Conservation (phyloP, 345 rosid genomes). For the Eucalyptus sp. region DNA sequence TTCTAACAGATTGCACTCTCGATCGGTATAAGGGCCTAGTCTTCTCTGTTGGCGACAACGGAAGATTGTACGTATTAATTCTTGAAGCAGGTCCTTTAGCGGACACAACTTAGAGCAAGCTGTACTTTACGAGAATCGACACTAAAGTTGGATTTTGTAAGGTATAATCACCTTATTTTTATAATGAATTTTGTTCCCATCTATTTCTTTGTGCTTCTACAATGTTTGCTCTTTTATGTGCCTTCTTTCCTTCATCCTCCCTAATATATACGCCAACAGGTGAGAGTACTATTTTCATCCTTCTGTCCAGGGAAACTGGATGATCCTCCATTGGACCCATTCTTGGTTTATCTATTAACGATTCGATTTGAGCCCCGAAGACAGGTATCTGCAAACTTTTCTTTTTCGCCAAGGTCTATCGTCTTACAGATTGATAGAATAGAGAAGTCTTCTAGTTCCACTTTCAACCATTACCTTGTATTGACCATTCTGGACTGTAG, state of each 20-base stretch:
- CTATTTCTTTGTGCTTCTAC: not conserved
- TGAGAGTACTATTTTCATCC: slow-evolving; percentile 84
- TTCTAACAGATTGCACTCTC: slow-evolving; percentile 70
- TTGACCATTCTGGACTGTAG: not conserved
- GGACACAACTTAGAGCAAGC: slow-evolving; percentile 73
- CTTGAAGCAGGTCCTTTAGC: slow-evolving; percentile 94
- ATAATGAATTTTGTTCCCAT: not conserved
- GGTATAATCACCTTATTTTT: slow-evolving; percentile 21
- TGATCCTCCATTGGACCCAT: slow-evolving; percentile 90
- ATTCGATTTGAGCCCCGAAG: slow-evolving; percentile 92
- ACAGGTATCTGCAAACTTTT: slow-evolving; percentile 34
- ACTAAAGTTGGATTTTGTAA: slow-evolving; percentile 88
- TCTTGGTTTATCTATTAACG: slow-evolving; percentile 80
- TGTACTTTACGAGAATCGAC: slow-evolving; percentile 69
- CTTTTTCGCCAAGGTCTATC: not conserved
- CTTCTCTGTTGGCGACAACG: slow-evolving; percentile 90
- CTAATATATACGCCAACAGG: slow-evolving; percentile 26
- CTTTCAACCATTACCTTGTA: not conserved
- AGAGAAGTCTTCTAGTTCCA: not conserved
- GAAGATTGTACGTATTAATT: slow-evolving; percentile 77
- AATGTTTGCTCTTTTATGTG: not conserved
- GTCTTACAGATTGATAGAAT: not conserved
- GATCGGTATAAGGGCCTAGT: slow-evolving; percentile 92
- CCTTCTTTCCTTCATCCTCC: not conserved
- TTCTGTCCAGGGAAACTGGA: slow-evolving; percentile 89